phyloP scores from a whole-genome alignment of 495 filamentous ascomycete genomes.

The Xylaria venustula region DNA sequence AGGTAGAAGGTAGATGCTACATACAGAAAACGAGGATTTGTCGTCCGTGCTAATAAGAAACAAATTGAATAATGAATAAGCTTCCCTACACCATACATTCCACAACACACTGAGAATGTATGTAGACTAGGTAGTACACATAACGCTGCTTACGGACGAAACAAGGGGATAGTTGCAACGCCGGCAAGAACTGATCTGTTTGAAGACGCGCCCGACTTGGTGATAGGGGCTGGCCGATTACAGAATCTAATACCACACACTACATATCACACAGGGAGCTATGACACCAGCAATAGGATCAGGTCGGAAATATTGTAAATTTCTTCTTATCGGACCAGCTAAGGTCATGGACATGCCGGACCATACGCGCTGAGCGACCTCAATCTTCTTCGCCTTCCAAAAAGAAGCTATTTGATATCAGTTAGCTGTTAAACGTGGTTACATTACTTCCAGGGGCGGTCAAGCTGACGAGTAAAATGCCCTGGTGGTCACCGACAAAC shows the following conservation, averaged over 20 bases:
- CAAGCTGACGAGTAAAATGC: neutral
- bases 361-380: neutral
- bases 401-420: neutral
- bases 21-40: too few species aligned
- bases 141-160: too few species aligned
- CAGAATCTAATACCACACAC: neutral
- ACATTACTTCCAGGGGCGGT: too few species aligned
- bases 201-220: conserved; percentile 1
- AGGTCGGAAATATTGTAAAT: neutral
- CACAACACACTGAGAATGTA: too few species aligned
- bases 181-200: neutral
- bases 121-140: too few species aligned
- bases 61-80: too few species aligned
- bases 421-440: neutral
- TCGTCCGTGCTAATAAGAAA: too few species aligned
- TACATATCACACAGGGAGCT: neutral
- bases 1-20: too few species aligned
- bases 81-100: too few species aligned
- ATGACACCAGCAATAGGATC: neutral
- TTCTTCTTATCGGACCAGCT: too few species aligned
- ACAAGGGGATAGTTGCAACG: too few species aligned
- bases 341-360: neutral
- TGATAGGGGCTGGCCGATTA: conserved; percentile 2
- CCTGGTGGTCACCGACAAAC: too few species aligned
- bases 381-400: neutral